Evolutionary conservation across 345 rosid genomes (phyloP).

Genomic region (Tarenaya hassleriana): DNA sequence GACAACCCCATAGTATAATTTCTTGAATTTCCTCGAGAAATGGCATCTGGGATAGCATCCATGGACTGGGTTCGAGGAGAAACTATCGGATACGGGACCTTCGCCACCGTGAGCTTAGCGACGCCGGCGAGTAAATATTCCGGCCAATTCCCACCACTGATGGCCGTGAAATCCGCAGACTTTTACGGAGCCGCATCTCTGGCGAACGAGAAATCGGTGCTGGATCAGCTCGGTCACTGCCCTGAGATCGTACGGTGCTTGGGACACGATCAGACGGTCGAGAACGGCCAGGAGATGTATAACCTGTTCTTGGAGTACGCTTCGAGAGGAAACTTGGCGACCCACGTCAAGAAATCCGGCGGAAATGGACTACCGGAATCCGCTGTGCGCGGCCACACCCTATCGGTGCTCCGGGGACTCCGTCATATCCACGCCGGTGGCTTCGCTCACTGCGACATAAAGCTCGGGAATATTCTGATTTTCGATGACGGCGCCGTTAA

Average conservation of each 20-base stretch:
- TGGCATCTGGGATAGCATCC: conserved; percentile 1
- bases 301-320: conserved; percentile 71
- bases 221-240: conserved; percentile 37
- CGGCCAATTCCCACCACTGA: conserved; percentile 26
- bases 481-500: conserved; percentile 39
- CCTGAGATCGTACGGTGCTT: conserved; percentile 45
- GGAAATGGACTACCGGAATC: conserved; percentile 43
- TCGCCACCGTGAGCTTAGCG: conserved; percentile 54
- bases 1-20: neutral
- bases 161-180: conserved; percentile 69
- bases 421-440: conserved; percentile 53
- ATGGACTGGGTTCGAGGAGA: conserved; percentile 72
- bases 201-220: conserved; percentile 43
- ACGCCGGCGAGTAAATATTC: conserved; percentile 16
- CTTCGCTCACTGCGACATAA: conserved; percentile 65
- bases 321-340: conserved; percentile 57
- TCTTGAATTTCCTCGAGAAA: neutral
- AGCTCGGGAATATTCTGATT: conserved; percentile 51
- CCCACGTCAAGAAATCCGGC: conserved; percentile 26
- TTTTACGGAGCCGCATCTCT: conserved; percentile 32
- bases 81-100: conserved; percentile 57
- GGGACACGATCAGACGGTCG: conserved; percentile 40
- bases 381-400: conserved; percentile 41
- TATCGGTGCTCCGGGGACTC: conserved; percentile 51
- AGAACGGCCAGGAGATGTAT: conserved; percentile 40